Evolutionary conservation across 352 stramenopile genomes (phyloP).

Genomic region (Salisapilia sapeloensis): DNA sequence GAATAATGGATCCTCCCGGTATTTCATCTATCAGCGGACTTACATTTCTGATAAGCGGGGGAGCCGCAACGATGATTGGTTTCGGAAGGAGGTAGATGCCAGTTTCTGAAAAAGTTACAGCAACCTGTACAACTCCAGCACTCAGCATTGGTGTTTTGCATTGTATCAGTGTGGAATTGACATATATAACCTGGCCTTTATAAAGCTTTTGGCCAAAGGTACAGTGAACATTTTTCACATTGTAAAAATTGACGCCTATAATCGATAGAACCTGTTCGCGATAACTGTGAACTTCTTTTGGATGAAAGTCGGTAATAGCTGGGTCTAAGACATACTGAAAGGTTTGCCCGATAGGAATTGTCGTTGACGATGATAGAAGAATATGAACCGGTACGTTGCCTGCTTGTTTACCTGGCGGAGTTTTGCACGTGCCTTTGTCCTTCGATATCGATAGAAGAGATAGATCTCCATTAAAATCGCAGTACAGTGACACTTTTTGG

Average conservation of each 20-base stretch:
- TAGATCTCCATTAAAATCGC: slow-evolving; percentile 9
- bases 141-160: slow-evolving; percentile 10
- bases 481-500: slow-evolving; percentile 6
- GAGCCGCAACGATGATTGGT: slow-evolving; percentile 6
- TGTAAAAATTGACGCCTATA: slow-evolving; percentile 12
- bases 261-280: slow-evolving; percentile 10
- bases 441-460: slow-evolving; percentile 1
- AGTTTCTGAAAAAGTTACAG: slow-evolving; percentile 16
- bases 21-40: slow-evolving; percentile 10
- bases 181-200: slow-evolving; percentile 4
- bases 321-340: slow-evolving; percentile 13
- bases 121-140: slow-evolving; percentile 6
- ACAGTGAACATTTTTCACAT: slow-evolving; percentile 9
- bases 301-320: slow-evolving; percentile 7
- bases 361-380: slow-evolving; percentile 12
- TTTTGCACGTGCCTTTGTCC: slow-evolving; percentile 7
- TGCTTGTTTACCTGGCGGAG: slow-evolving; percentile 4
- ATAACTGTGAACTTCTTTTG: slow-evolving; percentile 8
- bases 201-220: slow-evolving; percentile 4
- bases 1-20: slow-evolving; percentile 11
- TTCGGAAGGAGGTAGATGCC: slow-evolving; percentile 5
- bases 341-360: slow-evolving; percentile 5
- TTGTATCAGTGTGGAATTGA: slow-evolving; percentile 6
- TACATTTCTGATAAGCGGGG: slow-evolving; percentile 11
- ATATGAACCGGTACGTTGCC: slow-evolving; percentile 5